Percentiles rank a stretch among this genome's conserved stretches.
phyloP scores from a whole-genome alignment of 1,284 basidiomycete species.

The Tremellales sp. region DNA sequence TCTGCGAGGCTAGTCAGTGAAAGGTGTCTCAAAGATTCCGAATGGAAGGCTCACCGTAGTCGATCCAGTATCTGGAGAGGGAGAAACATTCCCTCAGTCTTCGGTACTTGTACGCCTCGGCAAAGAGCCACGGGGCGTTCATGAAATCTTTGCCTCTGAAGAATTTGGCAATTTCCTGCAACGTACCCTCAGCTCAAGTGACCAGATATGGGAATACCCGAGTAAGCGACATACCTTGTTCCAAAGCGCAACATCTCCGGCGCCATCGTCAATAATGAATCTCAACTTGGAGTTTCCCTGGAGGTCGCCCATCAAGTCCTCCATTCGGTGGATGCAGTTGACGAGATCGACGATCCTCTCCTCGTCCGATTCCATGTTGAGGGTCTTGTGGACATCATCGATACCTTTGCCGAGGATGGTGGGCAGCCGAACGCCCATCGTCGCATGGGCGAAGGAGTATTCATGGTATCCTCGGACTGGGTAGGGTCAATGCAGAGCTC shows the following conservation, averaged over 20 bases:
- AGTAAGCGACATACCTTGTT: constrained; percentile 63
- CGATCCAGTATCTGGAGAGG: constrained; percentile 83
- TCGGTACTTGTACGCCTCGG: constrained; percentile 97
- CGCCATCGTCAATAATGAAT: constrained; percentile 86
- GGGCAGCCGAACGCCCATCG: constrained; percentile 89
- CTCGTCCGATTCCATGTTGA: constrained; percentile 80
- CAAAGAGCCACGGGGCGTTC: constrained; percentile 91
- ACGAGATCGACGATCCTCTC: constrained; percentile 82
- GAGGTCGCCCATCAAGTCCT: constrained; percentile 73
- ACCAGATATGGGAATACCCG: neutral
- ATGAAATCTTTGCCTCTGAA: constrained; percentile 97
- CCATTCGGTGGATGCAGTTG: constrained; percentile 82
- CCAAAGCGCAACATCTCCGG: constrained; percentile 93
- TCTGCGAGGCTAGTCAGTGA: constrained; percentile 22
- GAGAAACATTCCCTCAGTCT: constrained; percentile 94
- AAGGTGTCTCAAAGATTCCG: neutral
- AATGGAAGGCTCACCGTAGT: constrained; percentile 59
- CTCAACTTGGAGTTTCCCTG: constrained; percentile 73
- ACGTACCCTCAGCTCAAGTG: neutral
- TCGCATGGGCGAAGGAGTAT: constrained; percentile 90
- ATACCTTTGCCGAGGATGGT: constrained; percentile 96
- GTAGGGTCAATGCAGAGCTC: constrained; percentile 9
- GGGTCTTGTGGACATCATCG: constrained; percentile 82
- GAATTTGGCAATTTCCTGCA: constrained; percentile 74
- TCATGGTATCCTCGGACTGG: constrained; percentile 83